Evolutionary conservation across 352 stramenopile genomes (phyloP).

Genomic region (Blastocystis sp.): DNA sequence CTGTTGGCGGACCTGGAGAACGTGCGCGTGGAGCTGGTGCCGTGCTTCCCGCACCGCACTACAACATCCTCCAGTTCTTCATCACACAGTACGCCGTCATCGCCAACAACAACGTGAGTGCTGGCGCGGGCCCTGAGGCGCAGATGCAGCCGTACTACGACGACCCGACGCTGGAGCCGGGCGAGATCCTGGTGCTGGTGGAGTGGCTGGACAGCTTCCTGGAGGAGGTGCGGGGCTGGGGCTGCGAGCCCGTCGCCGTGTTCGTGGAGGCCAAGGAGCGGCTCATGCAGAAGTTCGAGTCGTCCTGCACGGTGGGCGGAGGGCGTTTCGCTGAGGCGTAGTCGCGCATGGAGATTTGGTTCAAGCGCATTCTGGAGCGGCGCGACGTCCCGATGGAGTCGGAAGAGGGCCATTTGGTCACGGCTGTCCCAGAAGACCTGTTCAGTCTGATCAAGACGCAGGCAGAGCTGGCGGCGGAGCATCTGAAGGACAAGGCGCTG

Average conservation of each 20-base stretch:
- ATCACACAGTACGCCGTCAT: slow-evolving; percentile 46
- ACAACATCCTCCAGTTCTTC: slow-evolving; percentile 61
- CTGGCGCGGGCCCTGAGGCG: background rate
- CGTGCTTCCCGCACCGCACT: slow-evolving; percentile 37
- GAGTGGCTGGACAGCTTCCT: slow-evolving; percentile 41
- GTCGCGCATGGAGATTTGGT: slow-evolving; percentile 11
- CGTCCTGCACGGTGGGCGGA: background rate
- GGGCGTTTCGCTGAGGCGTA: background rate
- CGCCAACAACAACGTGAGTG: slow-evolving; percentile 15
- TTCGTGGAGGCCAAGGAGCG: slow-evolving; percentile 46
- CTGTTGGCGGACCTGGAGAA: slow-evolving; percentile 37
- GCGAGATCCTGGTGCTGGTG: slow-evolving; percentile 38
- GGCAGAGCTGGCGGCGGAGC: slow-evolving; percentile 17
- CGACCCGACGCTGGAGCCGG: slow-evolving; percentile 9
- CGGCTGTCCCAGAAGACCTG: slow-evolving; percentile 28
- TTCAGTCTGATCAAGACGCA: slow-evolving; percentile 55
- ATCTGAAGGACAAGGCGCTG: slow-evolving; percentile 33
- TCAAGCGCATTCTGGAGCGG: slow-evolving; percentile 43
- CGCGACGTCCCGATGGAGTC: background rate
- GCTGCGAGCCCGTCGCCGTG: background rate
- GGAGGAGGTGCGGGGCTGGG: slow-evolving; percentile 36
- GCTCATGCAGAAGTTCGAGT: slow-evolving; percentile 17
- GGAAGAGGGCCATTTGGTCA: slow-evolving; percentile 6
- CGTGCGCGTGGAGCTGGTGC: slow-evolving; percentile 24
- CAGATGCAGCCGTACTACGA: slow-evolving; percentile 33